Conservation (phyloP, 352 stramenopile genomes). For the Phytopythium litorale region DNA sequence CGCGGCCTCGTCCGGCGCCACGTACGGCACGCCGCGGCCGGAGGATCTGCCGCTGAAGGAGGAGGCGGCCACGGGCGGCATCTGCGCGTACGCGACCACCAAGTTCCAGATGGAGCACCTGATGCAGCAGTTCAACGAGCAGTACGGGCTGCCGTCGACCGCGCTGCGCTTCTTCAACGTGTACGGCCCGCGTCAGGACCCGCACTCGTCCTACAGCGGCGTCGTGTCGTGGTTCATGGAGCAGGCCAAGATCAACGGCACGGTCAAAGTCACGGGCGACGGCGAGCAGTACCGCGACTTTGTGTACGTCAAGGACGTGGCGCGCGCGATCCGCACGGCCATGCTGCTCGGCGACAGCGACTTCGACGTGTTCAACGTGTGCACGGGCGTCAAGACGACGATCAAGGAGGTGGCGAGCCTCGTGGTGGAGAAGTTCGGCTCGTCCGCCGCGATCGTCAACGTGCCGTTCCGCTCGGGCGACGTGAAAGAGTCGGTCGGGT, state of each 20-base stretch:
- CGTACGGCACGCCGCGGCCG: conserved; percentile 54
- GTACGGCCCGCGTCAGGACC: conserved; percentile 55
- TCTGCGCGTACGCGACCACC: conserved; percentile 53
- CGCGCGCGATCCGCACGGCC: conserved; percentile 48
- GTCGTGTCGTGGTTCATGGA: conserved; percentile 70
- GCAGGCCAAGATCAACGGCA: conserved; percentile 54
- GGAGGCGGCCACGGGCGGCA: conserved; percentile 39
- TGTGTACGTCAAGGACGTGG: conserved; percentile 63
- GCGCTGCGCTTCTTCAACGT: conserved; percentile 66
- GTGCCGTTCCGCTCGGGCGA: conserved; percentile 45
- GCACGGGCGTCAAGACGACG: conserved; percentile 54
- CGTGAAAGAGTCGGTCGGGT: conserved; percentile 57
- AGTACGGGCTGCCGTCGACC: conserved; percentile 45
- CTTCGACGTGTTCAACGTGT: conserved; percentile 68
- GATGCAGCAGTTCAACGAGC: conserved; percentile 41
- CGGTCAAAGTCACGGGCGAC: conserved; percentile 46
- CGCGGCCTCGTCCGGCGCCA: conserved; percentile 71
- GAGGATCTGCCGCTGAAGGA: conserved; percentile 45
- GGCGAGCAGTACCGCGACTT: conserved; percentile 62
- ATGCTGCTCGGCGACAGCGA: conserved; percentile 41
- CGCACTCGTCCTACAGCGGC: conserved; percentile 57
- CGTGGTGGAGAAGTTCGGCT: conserved; percentile 45
- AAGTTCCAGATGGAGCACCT: conserved; percentile 65
- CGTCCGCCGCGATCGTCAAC: conserved; percentile 39
- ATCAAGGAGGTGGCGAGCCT: conserved; percentile 37